A percentile compares a stretch with the other conserved stretches of the same genome.
phyloP scores from a whole-genome alignment of 139 green algal genomes.

The Coelastrella sp. region DNA sequence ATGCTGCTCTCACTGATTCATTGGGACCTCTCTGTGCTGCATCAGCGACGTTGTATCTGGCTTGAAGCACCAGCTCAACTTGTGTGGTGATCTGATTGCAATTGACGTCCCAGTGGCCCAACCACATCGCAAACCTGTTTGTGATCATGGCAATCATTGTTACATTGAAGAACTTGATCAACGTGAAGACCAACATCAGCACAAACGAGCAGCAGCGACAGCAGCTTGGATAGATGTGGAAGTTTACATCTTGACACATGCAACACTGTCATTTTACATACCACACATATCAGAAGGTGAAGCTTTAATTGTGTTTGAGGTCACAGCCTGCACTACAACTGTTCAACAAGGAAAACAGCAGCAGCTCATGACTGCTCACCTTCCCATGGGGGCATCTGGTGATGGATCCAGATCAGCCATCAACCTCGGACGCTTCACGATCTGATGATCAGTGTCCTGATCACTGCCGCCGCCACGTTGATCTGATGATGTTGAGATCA shows the following conservation, averaged over 20 bases:
- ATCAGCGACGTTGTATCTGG: conserved; percentile 1
- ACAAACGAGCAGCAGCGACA: neutral
- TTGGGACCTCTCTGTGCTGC: conserved; percentile 24
- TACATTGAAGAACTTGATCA: no score
- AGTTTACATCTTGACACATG: no score
- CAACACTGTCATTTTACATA: no score
- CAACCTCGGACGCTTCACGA: neutral
- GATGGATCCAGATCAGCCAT: conserved; percentile 18
- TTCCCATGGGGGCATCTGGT: conserved; percentile 46
- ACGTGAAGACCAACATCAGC: no score
- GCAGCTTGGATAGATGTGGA: no score
- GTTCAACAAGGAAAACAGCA: neutral
- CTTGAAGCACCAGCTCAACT: conserved; percentile 52
- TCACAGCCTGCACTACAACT: no score
- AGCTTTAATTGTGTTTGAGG: no score
- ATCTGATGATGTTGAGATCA: neutral
- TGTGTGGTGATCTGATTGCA: conserved; percentile 11
- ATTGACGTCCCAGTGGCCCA: conserved; percentile 42
- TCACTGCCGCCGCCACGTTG: neutral
- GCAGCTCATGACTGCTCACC: neutral
- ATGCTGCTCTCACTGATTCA: conserved; percentile 3
- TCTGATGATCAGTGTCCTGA: neutral
- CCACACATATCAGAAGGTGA: no score
- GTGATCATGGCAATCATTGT: no score
- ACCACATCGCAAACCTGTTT: conserved; percentile 50